Base-by-base conservation (phyloP, 768 basidiomycete species). In the Hysterangium stoloniferum region DNA sequence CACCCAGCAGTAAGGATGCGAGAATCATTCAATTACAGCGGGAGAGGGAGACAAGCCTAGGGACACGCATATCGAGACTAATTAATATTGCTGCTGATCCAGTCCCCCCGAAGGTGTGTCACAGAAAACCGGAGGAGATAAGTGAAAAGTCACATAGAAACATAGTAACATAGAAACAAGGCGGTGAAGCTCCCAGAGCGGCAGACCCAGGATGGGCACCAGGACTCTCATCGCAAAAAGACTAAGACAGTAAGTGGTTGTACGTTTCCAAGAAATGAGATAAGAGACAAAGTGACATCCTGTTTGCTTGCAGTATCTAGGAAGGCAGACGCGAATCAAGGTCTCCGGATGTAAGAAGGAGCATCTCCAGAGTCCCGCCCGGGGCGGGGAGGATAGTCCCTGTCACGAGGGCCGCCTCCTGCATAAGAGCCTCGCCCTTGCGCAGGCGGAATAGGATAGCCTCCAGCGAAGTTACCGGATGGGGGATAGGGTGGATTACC, bases 371-470 rank as follows among this genome's bases (percentile, higher is more conserved):
- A 63, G 31, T 64, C 65, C 33, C 69, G 69, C 44, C 59, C 52
- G 41, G 61, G 56, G 27, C 64, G 62, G 32, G 64, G 58, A 44
- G 67, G 59, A 54, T 73, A 74, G 58, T 53, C 52, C 28, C 52
- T 53, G 19, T 74, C 72, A 53, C 73, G 64, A 50, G 54, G 45
- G 52, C 66, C 62, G 11, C 61, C 60, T 43, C 59, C 56, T 54
- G 63, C 60, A 27, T 67, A 59, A 45, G 62, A 52, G 29, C 62
- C 57, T 38, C 63, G 57, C 20, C 54, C 54, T 34, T 66, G 59
- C 55, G 70, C 58, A 60, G 58, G 61, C 56, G 82, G 79, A 59
- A 66, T 61, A 53, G 72, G 57, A 45, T 63, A 73, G 56, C 67
- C 64, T 38, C 59, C 60, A 57, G 66, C 62, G 47, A 64, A 52